phyloP scores from a whole-genome alignment of 2,329 filamentous ascomycete species.

The Microthyrium microscopicum region DNA sequence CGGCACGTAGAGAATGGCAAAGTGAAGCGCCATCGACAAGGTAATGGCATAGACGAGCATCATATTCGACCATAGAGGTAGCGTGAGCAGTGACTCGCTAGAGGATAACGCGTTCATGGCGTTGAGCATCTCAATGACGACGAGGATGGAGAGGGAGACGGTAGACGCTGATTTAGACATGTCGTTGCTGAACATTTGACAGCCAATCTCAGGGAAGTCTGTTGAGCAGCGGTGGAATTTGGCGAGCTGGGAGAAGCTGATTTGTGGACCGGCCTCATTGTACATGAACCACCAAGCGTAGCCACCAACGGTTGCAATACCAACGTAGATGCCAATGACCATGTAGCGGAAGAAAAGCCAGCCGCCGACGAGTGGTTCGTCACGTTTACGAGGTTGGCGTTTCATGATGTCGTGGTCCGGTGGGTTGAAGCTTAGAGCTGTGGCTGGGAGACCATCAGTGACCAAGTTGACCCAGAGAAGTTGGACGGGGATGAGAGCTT shows the following conservation, averaged over 20 bases:
- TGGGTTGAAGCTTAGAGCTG: constrained; percentile 93
- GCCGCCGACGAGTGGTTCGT: constrained; percentile 79
- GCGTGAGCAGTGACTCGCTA: constrained; percentile 80
- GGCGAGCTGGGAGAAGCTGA: constrained; percentile 72
- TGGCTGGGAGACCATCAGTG: constrained; percentile 90
- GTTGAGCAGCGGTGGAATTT: constrained; percentile 88
- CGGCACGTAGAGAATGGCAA: constrained; percentile 81
- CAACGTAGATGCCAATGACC: constrained; percentile 89
- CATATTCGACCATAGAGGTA: constrained; percentile 97
- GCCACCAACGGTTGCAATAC: constrained; percentile 82
- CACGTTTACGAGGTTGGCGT: constrained; percentile 74
- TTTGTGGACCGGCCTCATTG: constrained; percentile 76
- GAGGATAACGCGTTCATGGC: constrained; percentile 96
- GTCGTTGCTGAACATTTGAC: constrained; percentile 75
- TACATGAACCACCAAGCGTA: constrained; percentile 99
- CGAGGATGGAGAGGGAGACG: constrained; percentile 76
- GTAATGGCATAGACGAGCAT: constrained; percentile 91
- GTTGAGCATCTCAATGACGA: constrained; percentile 99
- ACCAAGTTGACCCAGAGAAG: constrained; percentile 98
- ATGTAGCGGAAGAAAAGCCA: constrained; percentile 98
- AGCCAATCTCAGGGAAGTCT: constrained; percentile 77
- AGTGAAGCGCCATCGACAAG: constrained; percentile 88
- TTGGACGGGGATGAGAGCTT: constrained; percentile 91
- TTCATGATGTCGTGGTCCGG: constrained; percentile 98
- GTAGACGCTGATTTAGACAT: constrained; percentile 83